Percentiles rank a stretch among this genome's conserved stretches.
These are phyloP conservation scores for Aspergillus nidulans DNA, from an alignment of 495 filamentous ascomycete species.

Conservation along the genomic window DNA sequence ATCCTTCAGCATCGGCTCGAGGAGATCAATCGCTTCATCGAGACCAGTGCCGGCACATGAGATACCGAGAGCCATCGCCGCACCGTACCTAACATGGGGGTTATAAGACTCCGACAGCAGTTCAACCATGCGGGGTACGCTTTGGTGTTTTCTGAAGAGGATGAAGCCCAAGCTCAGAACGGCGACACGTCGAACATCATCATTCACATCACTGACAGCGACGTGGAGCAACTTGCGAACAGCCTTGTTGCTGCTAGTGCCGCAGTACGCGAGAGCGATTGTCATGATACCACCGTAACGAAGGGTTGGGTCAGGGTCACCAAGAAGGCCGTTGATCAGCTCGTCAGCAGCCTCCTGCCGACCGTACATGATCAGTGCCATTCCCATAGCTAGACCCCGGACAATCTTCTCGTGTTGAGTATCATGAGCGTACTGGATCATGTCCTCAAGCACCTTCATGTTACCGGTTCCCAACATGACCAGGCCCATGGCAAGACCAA, in stretches of 20 bases:
- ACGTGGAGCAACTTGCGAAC: constrained; percentile 95
- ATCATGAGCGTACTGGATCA: constrained; percentile 97
- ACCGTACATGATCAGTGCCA: constrained; percentile 98
- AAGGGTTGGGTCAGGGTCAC: constrained; percentile 88
- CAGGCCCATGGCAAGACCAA: constrained; percentile 90
- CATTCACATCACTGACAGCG: constrained; percentile 96
- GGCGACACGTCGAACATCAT: constrained; percentile 94
- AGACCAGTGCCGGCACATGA: constrained; percentile 95
- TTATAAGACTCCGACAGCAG: constrained; percentile 97
- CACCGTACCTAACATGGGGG: constrained; percentile 96
- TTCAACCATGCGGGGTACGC: constrained; percentile 99
- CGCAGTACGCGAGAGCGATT: constrained; percentile 96
- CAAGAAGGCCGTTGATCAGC: constrained; percentile 86
- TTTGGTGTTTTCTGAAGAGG: constrained; percentile 94
- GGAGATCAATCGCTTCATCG: constrained; percentile 92
- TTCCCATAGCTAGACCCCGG: constrained; percentile 88
- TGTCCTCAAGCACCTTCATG: constrained; percentile 81
- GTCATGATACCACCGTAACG: constrained; percentile 99
- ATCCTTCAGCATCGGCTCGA: constrained; percentile 99
- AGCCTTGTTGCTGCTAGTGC: constrained; percentile 96
- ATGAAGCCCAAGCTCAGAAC: constrained; percentile 99
- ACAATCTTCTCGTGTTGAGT: constrained; percentile 99
- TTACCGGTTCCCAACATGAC: constrained; percentile 97
- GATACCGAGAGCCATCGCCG: constrained; percentile 97
- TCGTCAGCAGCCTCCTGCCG: constrained; percentile 93